Conservation (phyloP, 805 yeast species). For the Tanozyma kutaoensis region DNA sequence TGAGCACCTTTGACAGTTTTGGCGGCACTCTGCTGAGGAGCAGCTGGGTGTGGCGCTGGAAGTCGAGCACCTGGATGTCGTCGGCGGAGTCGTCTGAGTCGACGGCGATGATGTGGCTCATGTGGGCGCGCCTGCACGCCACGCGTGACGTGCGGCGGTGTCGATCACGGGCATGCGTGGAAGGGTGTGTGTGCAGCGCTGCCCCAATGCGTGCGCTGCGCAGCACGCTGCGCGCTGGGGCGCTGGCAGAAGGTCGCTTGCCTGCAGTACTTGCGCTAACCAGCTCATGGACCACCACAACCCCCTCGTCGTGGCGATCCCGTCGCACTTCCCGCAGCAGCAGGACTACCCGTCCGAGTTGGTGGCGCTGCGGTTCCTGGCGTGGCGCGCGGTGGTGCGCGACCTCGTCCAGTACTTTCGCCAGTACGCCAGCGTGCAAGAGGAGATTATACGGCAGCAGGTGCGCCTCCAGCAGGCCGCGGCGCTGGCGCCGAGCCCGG, state of each 20-base stretch:
- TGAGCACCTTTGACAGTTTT: constrained; percentile 15
- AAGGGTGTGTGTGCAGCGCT: neutral
- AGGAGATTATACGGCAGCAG: constrained; percentile 78
- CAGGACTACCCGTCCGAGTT: constrained; percentile 66
- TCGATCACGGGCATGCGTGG: neutral
- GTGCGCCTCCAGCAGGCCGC: constrained; percentile 66
- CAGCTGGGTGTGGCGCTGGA: constrained; percentile 20
- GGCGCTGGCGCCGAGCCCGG: constrained; percentile 6
- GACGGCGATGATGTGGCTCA: constrained; percentile 2
- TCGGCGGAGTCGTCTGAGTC: constrained; percentile 14
- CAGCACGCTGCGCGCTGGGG: neutral
- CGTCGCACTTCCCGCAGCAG: constrained; percentile 18
- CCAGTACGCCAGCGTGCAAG: constrained; percentile 76
- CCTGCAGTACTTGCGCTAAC: constrained; percentile 1
- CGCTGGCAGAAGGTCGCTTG: neutral
- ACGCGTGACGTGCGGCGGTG: neutral
- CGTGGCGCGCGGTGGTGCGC: constrained; percentile 75
- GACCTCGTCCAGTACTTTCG: constrained; percentile 63
- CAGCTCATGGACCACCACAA: constrained; percentile 8
- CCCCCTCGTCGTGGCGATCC: constrained; percentile 27
- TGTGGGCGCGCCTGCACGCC: neutral
- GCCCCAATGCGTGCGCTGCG: neutral
- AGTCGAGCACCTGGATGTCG: constrained; percentile 24
- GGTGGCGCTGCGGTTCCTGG: constrained; percentile 67
- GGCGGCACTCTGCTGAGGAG: constrained; percentile 13